Conservation (phyloP, 1,284 basidiomycete species). For the Phellinidium pouzarii region DNA sequence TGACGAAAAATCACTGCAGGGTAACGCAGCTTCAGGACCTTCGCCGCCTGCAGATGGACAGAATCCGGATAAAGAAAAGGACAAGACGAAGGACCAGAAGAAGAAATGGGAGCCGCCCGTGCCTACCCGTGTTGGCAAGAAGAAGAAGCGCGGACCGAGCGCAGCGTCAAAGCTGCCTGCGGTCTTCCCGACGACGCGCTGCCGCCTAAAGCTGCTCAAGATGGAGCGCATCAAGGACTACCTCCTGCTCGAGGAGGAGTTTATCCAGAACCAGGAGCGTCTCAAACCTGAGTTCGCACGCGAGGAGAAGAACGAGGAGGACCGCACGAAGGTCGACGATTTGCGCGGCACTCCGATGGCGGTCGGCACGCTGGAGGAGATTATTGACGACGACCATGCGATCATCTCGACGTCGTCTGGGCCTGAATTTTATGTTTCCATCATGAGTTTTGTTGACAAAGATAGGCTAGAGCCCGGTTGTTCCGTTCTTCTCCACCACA, state of each 20-base stretch:
- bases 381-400: slow-evolving; percentile 99
- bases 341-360: slow-evolving; percentile 94
- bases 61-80: slow-evolving; percentile 49
- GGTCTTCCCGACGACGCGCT: slow-evolving; percentile 92
- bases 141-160: slow-evolving; percentile 86
- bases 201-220: slow-evolving; percentile 93
- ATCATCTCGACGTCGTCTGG: slow-evolving; percentile 95
- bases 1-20: slow-evolving; percentile 37
- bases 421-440: slow-evolving; percentile 96
- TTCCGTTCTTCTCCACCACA: slow-evolving; percentile 93
- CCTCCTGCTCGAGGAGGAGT: slow-evolving; percentile 94
- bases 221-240: slow-evolving; percentile 99
- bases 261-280: slow-evolving; percentile 92
- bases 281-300: slow-evolving; percentile 75
- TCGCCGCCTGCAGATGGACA: slow-evolving; percentile 40
- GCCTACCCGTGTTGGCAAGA: slow-evolving; percentile 95
- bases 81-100: slow-evolving; percentile 63
- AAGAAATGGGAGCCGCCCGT: slow-evolving; percentile 99
- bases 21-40: slow-evolving; percentile 73
- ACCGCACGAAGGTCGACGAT: slow-evolving; percentile 91
- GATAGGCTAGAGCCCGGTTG: slow-evolving; percentile 96
- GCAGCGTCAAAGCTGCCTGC: slow-evolving; percentile 89
- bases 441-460: slow-evolving; percentile 99
- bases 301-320: slow-evolving; percentile 95
- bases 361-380: slow-evolving; percentile 96